These are phyloP conservation scores for Clitopilus hobsonii DNA, from an alignment of 768 basidiomycete species.

Conservation along the genomic window DNA sequence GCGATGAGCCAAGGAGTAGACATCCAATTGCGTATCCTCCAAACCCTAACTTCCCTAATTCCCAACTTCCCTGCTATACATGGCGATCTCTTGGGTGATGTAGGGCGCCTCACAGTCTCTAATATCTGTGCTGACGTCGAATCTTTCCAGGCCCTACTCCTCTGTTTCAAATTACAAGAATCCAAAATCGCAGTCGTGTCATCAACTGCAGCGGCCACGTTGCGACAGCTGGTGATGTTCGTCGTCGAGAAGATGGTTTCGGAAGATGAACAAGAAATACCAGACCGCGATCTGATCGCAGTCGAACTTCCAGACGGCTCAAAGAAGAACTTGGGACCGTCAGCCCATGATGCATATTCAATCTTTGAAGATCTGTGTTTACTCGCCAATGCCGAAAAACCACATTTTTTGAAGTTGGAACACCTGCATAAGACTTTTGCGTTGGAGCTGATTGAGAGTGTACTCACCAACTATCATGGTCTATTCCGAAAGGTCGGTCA, in stretches of 20 bases:
- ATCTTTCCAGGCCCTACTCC: slow-evolving; percentile 64
- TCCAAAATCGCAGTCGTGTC: slow-evolving; percentile 95
- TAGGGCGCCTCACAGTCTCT: slow-evolving; percentile 31
- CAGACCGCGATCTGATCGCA: slow-evolving; percentile 28
- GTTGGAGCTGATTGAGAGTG: slow-evolving; percentile 95
- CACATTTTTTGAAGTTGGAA: slow-evolving; percentile 77
- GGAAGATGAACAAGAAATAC: slow-evolving; percentile 53
- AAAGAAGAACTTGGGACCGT: slow-evolving; percentile 59
- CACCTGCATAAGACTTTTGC: slow-evolving; percentile 90
- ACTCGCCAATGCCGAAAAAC: slow-evolving; percentile 76
- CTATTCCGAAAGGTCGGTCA: slow-evolving; percentile 72
- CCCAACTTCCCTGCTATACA: slow-evolving; percentile 84
- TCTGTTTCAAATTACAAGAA: slow-evolving; percentile 95
- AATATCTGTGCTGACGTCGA: neutral
- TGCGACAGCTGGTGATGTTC: slow-evolving; percentile 96
- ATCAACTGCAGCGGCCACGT: slow-evolving; percentile 92
- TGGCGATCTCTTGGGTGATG: slow-evolving; percentile 76
- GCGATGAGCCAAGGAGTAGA: slow-evolving; percentile 94
- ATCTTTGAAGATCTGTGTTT: slow-evolving; percentile 93
- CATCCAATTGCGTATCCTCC: slow-evolving; percentile 90
- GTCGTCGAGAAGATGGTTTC: slow-evolving; percentile 91
- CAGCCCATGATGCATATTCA: slow-evolving; percentile 79
- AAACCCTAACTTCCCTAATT: slow-evolving; percentile 87
- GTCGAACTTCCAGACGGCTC: slow-evolving; percentile 66
- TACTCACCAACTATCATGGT: slow-evolving; percentile 87